These are phyloP conservation scores for Suillus alpinus DNA, from an alignment of 768 basidiomycete species.

Conservation along the genomic window DNA sequence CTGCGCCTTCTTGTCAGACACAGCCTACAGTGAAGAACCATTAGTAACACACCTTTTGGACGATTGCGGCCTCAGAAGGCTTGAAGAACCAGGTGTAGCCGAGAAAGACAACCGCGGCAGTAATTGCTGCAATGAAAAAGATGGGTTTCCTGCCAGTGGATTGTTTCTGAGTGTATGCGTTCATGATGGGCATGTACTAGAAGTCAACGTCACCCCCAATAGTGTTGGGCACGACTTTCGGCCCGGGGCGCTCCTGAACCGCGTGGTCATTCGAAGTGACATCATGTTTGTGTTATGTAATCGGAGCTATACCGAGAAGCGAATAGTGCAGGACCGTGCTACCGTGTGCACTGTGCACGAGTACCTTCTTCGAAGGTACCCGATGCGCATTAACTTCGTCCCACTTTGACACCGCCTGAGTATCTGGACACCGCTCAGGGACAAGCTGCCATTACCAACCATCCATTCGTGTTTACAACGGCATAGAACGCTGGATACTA, in stretches of 20 bases:
- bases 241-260: background rate
- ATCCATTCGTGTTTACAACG: too few species aligned
- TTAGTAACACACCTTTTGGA: slow-evolving; percentile 19
- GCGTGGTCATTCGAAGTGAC: too few species aligned
- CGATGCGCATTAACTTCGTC: too few species aligned
- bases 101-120: slow-evolving; percentile 15
- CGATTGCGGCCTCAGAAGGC: slow-evolving; percentile 13
- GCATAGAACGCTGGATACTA: background rate
- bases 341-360: too few species aligned
- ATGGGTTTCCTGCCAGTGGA: slow-evolving; percentile 17
- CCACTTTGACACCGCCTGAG: too few species aligned
- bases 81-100: slow-evolving; percentile 20
- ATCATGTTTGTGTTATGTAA: background rate
- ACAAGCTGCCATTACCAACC: too few species aligned
- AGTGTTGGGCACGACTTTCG: background rate
- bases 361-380: too few species aligned
- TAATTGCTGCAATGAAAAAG: slow-evolving; percentile 12
- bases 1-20: slow-evolving; percentile 25
- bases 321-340: too few species aligned
- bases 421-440: too few species aligned
- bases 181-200: slow-evolving; percentile 15
- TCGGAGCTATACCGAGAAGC: too few species aligned
- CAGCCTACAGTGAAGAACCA: background rate
- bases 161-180: slow-evolving; percentile 16
- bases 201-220: background rate